Evolutionary conservation across 2,329 filamentous ascomycete genomes (phyloP), one percentile per base, ranked within the genome.

Genomic region (Neospermospora avenae): DNA sequence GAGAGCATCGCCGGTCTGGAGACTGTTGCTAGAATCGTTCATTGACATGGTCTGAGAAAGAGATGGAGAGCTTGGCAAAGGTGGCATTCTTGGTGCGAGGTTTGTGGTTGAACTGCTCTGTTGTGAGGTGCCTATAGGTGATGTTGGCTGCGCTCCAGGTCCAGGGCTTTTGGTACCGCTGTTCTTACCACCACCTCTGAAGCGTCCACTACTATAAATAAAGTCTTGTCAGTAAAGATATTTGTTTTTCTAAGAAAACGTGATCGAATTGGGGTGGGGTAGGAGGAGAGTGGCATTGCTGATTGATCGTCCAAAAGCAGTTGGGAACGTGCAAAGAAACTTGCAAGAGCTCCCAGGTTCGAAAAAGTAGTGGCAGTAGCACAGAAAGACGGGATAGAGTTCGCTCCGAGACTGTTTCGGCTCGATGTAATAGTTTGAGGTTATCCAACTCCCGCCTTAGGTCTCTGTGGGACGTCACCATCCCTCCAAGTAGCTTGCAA

Each of bases 21-120:
- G 54, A 41, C 64, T 65, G 42, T 55, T 53, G 18, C 61, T 63
- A 69, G 81, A 75, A 69, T 86, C 81, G 69, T 89, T 87, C 77
- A 88, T 84, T 53, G 86, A 84, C 76, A 91, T 86, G 63, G 84
- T 85, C 71, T 86, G 82, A 61, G 84, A 79, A 59, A 88, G 79
- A 45, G 84, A 86, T 59, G 85, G 84, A 61, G 85, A 86, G 70
- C 79, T 85, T 51, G 83, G 82, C 67, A 87, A 76, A 61, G 84
- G 84, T 62, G 84, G 83, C 46, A 86, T 80, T 72, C 81, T 83
- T 44, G 83, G 82, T 60, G 83, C 81, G 64, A 82, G 70, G 68
- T 73, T 82, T 54, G 77, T 73, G 37, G 83, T 79, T 37, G 81
- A 80, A 70, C 74, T 80, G 65, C 75, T 77, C 71, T 81, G 80